Base-by-base conservation (phyloP, 2,329 filamentous ascomycete genomes). In the Gnomoniopsis smithogilvyi region DNA sequence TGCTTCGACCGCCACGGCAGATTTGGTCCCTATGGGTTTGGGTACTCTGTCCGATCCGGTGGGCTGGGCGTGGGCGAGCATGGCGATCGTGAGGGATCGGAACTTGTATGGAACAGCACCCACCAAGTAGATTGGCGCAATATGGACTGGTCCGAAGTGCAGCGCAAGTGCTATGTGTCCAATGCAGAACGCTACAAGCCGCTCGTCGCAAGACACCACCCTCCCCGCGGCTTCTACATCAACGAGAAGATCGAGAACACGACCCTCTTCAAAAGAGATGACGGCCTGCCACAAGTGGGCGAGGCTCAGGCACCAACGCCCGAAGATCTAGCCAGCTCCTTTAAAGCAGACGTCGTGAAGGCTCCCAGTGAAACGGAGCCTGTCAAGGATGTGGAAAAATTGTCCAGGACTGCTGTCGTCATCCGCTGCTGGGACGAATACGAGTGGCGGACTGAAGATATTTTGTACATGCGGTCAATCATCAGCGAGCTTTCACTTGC, bases 1-100 rank as follows among this genome's bases (percentile, higher is more conserved):
- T 99, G 95, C 75, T 97, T 96, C 69, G 95, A 99, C 66, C 84
- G 95, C 2, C 96, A 91, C 70, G 94, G 94, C 3, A 84, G 92
- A 63, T 84, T 95, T 33, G 93, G 91, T 0, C 90, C 94, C 0
- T 99, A 99, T 66, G 94, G 94, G 0, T 85, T 92, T 62, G 94
- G 94, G 10, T 98, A 98, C 72, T 91, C 89, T 34, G 78, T 82
- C 36, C 86, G 86, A 59, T 86, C 82, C 64, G 94, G 94, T 14
- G 94, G 94, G 1, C 86, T 89, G 26, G 92, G 94, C 4, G 87
- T 90, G n/a, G 93, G 91, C 12, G 84, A 96, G 72, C 87, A 92
- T 67, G 92, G 92, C 22, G 90, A 97, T 63, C 86, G 82, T 52
- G 90, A 95, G 64, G 93, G 92, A 3, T 82, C 86, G n/a, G 89